Conservation (phyloP, 2,329 filamentous ascomycete genomes). For the Chaetothyriales sp. region DNA sequence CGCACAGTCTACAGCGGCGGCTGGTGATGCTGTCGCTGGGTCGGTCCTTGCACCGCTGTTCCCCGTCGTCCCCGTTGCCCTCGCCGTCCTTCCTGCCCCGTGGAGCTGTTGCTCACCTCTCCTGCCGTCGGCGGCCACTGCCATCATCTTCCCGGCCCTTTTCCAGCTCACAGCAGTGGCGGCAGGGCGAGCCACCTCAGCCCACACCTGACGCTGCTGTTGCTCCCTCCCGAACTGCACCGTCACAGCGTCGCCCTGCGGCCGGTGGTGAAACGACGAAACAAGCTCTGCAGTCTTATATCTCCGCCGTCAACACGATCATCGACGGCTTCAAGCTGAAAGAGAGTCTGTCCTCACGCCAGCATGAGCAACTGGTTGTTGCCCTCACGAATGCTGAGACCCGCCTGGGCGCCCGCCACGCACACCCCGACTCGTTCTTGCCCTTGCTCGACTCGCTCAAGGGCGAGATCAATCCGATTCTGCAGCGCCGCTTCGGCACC, state of each 20-base stretch:
- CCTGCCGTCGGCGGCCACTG: not conserved
- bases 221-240: not conserved
- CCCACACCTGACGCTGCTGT: too few relatives aligned
- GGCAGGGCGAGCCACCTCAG: not conserved
- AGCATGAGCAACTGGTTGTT: not conserved
- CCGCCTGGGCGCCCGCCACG: not conserved
- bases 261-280: not conserved
- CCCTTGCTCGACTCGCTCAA: not conserved
- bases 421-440: not conserved
- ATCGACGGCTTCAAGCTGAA: not conserved
- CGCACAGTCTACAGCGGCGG: not conserved
- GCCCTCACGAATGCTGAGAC: not conserved
- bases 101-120: not conserved
- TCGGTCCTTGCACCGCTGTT: not conserved
- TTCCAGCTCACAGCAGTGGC: not conserved
- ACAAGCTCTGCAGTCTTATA: not conserved
- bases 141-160: not conserved
- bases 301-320: not conserved
- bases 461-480: constrained; percentile 15
- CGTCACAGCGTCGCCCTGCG: not conserved
- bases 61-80: not conserved
- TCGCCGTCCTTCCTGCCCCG: not conserved
- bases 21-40: not conserved
- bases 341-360: not conserved
- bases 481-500: constrained; percentile 17